Percentiles rank a stretch among this genome's conserved stretches.
phyloP scores from a whole-genome alignment of 2,329 filamentous ascomycete species.

The Aspergillus aculeatinus region DNA sequence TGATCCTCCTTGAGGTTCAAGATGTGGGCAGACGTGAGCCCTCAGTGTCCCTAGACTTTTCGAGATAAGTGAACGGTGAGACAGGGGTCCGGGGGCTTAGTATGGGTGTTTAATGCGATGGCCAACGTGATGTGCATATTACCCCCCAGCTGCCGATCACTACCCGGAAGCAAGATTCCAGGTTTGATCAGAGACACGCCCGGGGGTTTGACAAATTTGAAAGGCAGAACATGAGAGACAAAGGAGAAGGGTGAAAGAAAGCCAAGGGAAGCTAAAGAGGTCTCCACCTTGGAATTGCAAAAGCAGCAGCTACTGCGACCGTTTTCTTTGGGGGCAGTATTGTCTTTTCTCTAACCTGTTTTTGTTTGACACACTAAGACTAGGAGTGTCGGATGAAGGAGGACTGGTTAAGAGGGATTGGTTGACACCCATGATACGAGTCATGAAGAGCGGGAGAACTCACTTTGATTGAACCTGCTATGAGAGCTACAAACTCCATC shows the following conservation, averaged over 20 bases:
- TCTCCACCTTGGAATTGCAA: neutral
- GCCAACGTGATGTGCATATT: conserved; percentile 19
- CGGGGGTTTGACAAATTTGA: neutral
- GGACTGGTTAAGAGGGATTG: too few species aligned
- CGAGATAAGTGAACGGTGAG: neutral
- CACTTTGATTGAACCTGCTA: neutral
- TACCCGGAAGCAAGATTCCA: conserved; percentile 19
- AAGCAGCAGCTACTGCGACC: neutral
- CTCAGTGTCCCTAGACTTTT: neutral
- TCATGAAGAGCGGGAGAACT: neutral
- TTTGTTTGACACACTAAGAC: neutral
- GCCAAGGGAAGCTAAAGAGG: neutral
- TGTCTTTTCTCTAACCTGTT: neutral
- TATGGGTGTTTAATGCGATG: conserved; percentile 8
- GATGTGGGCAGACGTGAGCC: neutral
- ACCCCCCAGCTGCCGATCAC: conserved; percentile 21
- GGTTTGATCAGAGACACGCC: neutral
- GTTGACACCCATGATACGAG: neutral
- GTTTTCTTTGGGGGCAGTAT: neutral
- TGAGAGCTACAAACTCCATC: neutral
- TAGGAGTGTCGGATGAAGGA: too few species aligned
- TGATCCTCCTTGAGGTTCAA: neutral
- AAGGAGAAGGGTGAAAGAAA: conserved; percentile 1
- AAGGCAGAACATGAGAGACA: conserved; percentile 1
- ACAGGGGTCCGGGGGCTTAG: conserved; percentile 10